Evolutionary conservation across 805 yeast species (phyloP).

Genomic region (Metschnikowia dekortorum): DNA sequence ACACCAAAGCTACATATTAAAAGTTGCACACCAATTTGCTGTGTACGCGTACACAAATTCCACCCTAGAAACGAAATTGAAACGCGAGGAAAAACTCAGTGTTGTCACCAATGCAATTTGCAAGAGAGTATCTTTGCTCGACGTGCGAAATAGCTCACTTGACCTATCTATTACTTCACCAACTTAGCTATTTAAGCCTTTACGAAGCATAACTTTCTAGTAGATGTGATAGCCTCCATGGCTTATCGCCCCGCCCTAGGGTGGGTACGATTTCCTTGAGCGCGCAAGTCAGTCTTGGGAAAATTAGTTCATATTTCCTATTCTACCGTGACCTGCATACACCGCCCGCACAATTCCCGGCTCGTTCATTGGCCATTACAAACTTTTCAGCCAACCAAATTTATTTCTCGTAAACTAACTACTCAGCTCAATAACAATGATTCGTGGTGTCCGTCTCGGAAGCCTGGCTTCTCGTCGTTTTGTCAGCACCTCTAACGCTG

Average conservation of each 20-base stretch:
- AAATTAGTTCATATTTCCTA: neutral
- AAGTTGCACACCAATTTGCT: neutral
- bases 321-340: constrained; percentile 10
- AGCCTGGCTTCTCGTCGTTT: constrained; percentile 46
- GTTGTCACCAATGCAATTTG: neutral
- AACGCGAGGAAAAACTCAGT: neutral
- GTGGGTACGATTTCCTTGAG: neutral
- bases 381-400: constrained; percentile 9
- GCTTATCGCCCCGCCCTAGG: too few relatives aligned
- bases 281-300: neutral
- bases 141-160: neutral
- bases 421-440: constrained; percentile 22
- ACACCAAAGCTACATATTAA: neutral
- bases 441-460: constrained; percentile 40
- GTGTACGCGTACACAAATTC: neutral
- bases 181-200: neutral
- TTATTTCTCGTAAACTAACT: constrained; percentile 7
- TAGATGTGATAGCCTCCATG: neutral
- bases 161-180: neutral
- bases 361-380: constrained; percentile 18
- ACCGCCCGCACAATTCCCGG: constrained; percentile 12
- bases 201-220: neutral
- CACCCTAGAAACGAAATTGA: neutral
- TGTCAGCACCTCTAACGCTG: constrained; percentile 52
- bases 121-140: neutral